Conservation (phyloP, 768 basidiomycete species). For the Macrolepiota dolichaula region DNA sequence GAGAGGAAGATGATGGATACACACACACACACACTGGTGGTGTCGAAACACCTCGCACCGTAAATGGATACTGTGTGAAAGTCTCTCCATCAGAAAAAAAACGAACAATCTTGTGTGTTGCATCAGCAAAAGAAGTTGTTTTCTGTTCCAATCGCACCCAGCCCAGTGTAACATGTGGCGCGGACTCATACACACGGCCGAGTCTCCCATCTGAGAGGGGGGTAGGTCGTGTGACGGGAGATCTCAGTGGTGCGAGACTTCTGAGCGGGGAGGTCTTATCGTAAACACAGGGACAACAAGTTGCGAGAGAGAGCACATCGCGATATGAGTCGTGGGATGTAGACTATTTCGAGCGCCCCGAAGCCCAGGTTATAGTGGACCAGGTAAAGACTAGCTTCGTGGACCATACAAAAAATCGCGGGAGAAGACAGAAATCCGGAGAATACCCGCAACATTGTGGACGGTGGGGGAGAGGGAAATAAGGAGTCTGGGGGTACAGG, state of each 20-base stretch:
- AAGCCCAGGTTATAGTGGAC: not conserved
- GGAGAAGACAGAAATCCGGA: not conserved
- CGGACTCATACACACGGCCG: too few species aligned
- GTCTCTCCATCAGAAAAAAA: slow-evolving; percentile 6
- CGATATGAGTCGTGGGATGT: not conserved
- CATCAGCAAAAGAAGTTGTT: not conserved
- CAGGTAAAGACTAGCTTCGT: not conserved
- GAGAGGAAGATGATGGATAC: slow-evolving; percentile 5
- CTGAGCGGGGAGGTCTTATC: not conserved
- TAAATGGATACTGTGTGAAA: slow-evolving; percentile 1
- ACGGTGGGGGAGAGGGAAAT: not conserved
- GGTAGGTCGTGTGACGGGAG: slow-evolving; percentile 3
- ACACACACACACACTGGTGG: too few species aligned
- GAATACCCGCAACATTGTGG: not conserved
- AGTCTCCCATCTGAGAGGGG: not conserved
- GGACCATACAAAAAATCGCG: slow-evolving; percentile 1
- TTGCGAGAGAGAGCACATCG: not conserved
- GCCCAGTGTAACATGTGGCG: not conserved
- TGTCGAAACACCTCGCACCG: not conserved
- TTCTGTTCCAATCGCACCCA: not conserved
- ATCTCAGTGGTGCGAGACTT: not conserved
- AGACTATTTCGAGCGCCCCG: not conserved
- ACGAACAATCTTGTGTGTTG: not conserved
- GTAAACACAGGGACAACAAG: not conserved
- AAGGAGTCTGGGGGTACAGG: not conserved